Percentiles rank a stretch among this genome's conserved stretches.
These are phyloP conservation scores for Gloeostereum incarnatum DNA, from an alignment of 768 basidiomycete species.

Conservation along the genomic window DNA sequence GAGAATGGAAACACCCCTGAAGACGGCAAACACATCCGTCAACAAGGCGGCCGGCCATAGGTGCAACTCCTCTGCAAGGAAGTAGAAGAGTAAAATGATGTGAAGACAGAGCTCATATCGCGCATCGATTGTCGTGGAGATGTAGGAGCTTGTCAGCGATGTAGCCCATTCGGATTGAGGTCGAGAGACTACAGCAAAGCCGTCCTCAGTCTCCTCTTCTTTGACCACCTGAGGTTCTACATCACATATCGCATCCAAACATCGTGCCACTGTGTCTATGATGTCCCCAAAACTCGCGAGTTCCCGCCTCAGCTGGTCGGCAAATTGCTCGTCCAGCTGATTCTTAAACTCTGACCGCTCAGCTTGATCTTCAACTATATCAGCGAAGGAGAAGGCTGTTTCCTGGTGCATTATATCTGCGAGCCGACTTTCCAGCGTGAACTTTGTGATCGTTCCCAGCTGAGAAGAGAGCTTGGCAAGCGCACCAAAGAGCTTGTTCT, in stretches of 20 bases:
- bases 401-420: slow-evolving; percentile 68
- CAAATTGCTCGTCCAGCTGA: too few relatives aligned
- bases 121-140: slow-evolving; percentile 52
- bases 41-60: slow-evolving; percentile 54
- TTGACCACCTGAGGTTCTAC: slow-evolving; percentile 64
- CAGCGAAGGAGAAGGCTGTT: slow-evolving; percentile 66
- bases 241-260: slow-evolving; percentile 51
- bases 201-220: slow-evolving; percentile 65
- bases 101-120: slow-evolving; percentile 69
- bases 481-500: slow-evolving; percentile 49
- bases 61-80: slow-evolving; percentile 25
- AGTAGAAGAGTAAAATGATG: slow-evolving; percentile 59
- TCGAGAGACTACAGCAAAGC: slow-evolving; percentile 11
- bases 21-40: slow-evolving; percentile 71
- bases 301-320: not conserved
- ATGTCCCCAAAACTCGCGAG: not conserved
- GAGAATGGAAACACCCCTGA: slow-evolving; percentile 68
- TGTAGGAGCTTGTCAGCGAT: slow-evolving; percentile 55
- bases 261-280: too few relatives aligned
- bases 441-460: slow-evolving; percentile 48
- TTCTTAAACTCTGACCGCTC: not conserved
- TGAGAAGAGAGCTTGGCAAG: slow-evolving; percentile 55
- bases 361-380: slow-evolving; percentile 50
- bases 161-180: slow-evolving; percentile 53
- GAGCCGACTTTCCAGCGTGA: slow-evolving; percentile 48